phyloP scores from a whole-genome alignment of 306 rosid species.

The Alnus rubra region DNA sequence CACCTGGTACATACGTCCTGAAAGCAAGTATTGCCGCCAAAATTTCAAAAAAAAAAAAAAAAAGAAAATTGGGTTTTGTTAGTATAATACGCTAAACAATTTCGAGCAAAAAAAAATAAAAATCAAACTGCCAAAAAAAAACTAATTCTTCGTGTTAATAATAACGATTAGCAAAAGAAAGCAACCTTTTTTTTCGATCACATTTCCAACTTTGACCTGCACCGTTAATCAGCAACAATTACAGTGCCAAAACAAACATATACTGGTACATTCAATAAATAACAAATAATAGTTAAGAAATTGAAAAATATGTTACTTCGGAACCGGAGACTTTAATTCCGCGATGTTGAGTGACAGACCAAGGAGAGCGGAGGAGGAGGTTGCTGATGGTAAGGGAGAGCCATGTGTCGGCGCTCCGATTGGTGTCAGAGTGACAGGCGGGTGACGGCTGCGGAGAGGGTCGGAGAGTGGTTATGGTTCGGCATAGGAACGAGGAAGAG shows the following conservation, averaged over 20 bases:
- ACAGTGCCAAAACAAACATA: background rate
- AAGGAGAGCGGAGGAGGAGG: constrained; percentile 42
- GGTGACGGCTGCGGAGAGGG: constrained; percentile 23
- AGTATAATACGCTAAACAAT: constrained; percentile 5
- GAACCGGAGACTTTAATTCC: constrained; percentile 67
- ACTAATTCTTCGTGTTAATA: background rate
- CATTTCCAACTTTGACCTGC: constrained; percentile 81
- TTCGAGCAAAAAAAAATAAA: background rate
- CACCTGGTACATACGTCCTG: constrained; percentile 90
- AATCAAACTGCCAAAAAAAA: background rate
- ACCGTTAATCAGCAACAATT: constrained; percentile 6
- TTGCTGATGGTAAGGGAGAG: constrained; percentile 11
- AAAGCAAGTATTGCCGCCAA: background rate
- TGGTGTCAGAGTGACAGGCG: constrained; percentile 25
- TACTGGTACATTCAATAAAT: background rate
- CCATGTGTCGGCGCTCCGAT: background rate
- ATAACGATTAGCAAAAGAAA: background rate
- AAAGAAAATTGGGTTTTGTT: constrained; percentile 8
- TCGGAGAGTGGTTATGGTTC: background rate
- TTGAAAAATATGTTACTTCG: constrained; percentile 47
- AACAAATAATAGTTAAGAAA: background rate
- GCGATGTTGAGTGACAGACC: constrained; percentile 61
- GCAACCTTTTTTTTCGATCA: constrained; percentile 79
- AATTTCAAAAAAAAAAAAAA: too few species aligned
- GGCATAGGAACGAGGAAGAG: constrained; percentile 20